Percentiles rank a stretch among this genome's conserved stretches.
phyloP scores from a whole-genome alignment of 2,329 filamentous ascomycete genomes.

The Harringtonia aguacate region DNA sequence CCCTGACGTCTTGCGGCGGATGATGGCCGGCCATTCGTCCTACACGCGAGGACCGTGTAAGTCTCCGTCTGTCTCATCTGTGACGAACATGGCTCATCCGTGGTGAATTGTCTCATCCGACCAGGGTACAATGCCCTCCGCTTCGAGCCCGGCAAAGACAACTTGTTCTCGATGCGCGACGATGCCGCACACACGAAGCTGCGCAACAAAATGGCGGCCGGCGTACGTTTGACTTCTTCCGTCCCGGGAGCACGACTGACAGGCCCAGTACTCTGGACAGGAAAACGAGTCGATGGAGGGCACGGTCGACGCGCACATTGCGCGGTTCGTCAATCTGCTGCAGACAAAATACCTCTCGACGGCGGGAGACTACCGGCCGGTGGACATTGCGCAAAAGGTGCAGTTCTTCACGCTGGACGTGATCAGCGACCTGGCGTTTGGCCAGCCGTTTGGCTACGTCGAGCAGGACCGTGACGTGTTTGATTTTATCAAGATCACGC shows the following conservation, averaged over 20 bases:
- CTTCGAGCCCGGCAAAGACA: conserved; percentile 24
- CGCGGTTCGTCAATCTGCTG: conserved; percentile 26
- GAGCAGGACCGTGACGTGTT: conserved; percentile 32
- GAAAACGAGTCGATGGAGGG: conserved; percentile 17
- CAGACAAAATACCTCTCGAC: conserved; percentile 26
- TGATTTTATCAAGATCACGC: conserved; percentile 27
- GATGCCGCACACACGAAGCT: conserved; percentile 25
- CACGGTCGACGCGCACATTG: conserved; percentile 15
- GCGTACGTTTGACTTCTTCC: conserved; percentile 21
- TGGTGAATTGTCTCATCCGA: too few species aligned
- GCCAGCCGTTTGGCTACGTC: conserved; percentile 35
- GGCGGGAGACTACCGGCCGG: conserved; percentile 13
- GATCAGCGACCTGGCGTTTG: conserved; percentile 40
- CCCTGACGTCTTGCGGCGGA: conserved; percentile 16
- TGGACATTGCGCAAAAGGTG: conserved; percentile 36
- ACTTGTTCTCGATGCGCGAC: conserved; percentile 23
- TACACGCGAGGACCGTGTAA: conserved; percentile 24
- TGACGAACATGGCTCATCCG: too few species aligned
- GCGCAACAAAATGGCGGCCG: conserved; percentile 32
- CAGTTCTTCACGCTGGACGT: conserved; percentile 46
- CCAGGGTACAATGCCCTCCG: conserved; percentile 22
- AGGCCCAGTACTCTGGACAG: conserved; percentile 16
- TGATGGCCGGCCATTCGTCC: conserved; percentile 24
- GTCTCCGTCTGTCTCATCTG: too few species aligned
- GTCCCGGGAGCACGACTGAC: background rate